phyloP scores from a whole-genome alignment of 73 alveolate genomes.

The Paramecium caudatum region DNA sequence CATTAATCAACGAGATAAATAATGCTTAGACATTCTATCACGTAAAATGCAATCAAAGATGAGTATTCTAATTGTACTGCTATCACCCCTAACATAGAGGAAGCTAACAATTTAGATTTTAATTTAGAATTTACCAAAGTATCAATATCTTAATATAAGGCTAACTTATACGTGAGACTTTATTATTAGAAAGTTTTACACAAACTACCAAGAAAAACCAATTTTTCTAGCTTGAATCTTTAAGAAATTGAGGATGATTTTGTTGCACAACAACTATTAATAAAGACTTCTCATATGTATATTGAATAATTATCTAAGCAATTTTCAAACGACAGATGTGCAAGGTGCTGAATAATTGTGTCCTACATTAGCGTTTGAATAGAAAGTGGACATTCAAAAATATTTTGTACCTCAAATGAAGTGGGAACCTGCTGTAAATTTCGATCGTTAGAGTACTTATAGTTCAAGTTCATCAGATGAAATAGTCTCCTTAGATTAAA shows the following conservation, averaged over 20 bases:
- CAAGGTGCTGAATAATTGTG: not conserved
- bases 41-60: not conserved
- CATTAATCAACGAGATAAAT: not conserved
- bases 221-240: not conserved
- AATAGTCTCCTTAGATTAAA: not conserved
- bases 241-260: slow-evolving; percentile 39
- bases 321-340: not conserved
- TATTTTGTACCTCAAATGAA: not conserved
- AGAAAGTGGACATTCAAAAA: not conserved
- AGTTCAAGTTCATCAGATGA: slow-evolving; percentile 16
- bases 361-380: slow-evolving; percentile 31
- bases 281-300: not conserved
- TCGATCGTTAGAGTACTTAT: not conserved
- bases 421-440: not conserved
- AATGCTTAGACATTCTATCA: not conserved
- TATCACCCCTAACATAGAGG: not conserved
- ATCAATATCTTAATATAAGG: not conserved
- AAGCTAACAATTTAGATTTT: not conserved
- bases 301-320: not conserved
- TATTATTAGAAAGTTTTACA: slow-evolving; percentile 11
- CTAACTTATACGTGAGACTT: slow-evolving; percentile 58
- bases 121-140: slow-evolving; percentile 42
- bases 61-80: not conserved
- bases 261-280: not conserved
- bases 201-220: slow-evolving; percentile 31